A percentile compares a stretch with the other conserved stretches of the same genome.
These are phyloP conservation scores for Cyclotella baltica DNA, from an alignment of 108 stramenopile species.

Conservation along the genomic window DNA sequence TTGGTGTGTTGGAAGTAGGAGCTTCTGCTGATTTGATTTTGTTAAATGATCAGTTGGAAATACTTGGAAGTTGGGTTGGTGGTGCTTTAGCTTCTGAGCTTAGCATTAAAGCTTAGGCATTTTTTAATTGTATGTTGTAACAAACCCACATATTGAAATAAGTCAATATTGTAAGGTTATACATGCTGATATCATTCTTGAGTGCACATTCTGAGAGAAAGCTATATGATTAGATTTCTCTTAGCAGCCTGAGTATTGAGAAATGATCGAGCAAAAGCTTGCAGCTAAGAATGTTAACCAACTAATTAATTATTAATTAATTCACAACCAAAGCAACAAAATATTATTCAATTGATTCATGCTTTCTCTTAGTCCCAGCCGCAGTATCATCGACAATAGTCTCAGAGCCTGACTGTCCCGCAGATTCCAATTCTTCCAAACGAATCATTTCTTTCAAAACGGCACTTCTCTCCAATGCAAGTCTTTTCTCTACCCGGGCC, in stretches of 20 bases:
- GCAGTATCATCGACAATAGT: background rate
- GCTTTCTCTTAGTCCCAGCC: constrained; percentile 31
- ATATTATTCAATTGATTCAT: constrained; percentile 13
- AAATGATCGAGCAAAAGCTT: too few species aligned
- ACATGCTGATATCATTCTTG: background rate
- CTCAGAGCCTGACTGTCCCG: background rate
- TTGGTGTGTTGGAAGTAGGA: constrained; percentile 43
- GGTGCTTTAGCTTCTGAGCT: constrained; percentile 22
- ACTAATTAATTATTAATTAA: background rate
- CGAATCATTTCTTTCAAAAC: constrained; percentile 54
- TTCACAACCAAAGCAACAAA: background rate
- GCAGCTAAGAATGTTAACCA: too few species aligned
- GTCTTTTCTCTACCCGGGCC: constrained; percentile 40
- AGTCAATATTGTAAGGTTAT: background rate
- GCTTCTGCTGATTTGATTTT: constrained; percentile 41
- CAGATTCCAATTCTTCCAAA: constrained; percentile 35
- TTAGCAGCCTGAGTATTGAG: too few species aligned
- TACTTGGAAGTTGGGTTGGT: constrained; percentile 34
- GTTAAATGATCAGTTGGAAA: constrained; percentile 32
- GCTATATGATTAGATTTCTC: background rate
- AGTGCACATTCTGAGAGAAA: too few species aligned
- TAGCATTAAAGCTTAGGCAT: background rate
- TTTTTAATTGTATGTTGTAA: background rate
- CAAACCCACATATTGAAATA: too few species aligned
- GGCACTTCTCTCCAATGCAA: constrained; percentile 49